These are phyloP conservation scores for Physcomitrium patens DNA, from an alignment of 225 moss, liverwort and hornwort species.

Conservation along the genomic window DNA sequence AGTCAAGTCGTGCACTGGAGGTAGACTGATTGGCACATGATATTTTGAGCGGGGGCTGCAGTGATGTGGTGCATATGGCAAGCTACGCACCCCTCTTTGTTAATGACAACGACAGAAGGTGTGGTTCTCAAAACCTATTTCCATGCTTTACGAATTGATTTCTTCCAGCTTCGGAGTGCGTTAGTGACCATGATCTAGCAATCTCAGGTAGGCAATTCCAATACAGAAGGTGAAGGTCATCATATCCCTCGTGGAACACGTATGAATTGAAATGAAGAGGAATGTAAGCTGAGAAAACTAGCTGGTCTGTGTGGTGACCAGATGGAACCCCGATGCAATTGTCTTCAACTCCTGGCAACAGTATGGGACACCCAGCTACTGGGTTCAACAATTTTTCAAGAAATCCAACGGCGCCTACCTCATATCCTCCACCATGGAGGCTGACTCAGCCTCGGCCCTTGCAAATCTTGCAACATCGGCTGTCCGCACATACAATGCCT, in stretches of 20 bases:
- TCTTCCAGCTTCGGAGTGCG: too few relatives aligned
- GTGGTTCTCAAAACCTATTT: not conserved
- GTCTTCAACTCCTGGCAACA: constrained; percentile 83
- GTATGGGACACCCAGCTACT: constrained; percentile 93
- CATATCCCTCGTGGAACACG: too few relatives aligned
- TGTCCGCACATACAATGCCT: constrained; percentile 40
- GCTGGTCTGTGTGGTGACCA: constrained; percentile 15
- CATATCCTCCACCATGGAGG: constrained; percentile 43
- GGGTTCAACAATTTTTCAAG: constrained; percentile 87
- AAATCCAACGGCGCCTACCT: constrained; percentile 69
- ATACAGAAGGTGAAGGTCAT: too few relatives aligned
- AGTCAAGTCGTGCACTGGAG: not conserved
- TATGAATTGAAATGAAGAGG: too few relatives aligned
- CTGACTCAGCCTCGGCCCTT: constrained; percentile 32
- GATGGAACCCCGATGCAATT: constrained; percentile 97
- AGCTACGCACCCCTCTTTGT: constrained; percentile 97
- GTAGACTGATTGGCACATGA: not conserved
- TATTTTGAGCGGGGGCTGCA: constrained; percentile 12
- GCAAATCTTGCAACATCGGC: constrained; percentile 53
- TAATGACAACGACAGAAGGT: constrained; percentile 81
- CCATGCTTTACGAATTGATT: too few relatives aligned
- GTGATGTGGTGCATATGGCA: constrained; percentile 96
- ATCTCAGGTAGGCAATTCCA: too few relatives aligned
- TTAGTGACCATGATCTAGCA: too few relatives aligned
- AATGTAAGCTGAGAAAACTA: not conserved